A percentile compares a stretch with the other conserved stretches of the same genome.
phyloP scores from a whole-genome alignment of 2,329 filamentous ascomycete species.

The Alternaria novae-zelandiae region DNA sequence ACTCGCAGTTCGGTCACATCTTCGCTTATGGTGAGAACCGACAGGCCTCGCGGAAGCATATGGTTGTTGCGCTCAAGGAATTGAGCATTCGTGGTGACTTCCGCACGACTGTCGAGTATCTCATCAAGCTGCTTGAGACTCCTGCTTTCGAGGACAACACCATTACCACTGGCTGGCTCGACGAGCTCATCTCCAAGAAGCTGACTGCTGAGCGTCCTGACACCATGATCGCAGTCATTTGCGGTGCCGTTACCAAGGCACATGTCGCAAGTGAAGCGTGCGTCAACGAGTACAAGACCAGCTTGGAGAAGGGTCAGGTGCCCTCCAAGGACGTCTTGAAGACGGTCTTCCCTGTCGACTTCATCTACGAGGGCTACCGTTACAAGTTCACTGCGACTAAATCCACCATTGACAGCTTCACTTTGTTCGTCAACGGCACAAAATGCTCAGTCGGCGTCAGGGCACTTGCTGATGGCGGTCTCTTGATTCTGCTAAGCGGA shows the following conservation, averaged over 20 bases:
- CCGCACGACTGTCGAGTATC: constrained; percentile 96
- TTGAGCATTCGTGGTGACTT: constrained; percentile 99
- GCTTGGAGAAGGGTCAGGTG: constrained; percentile 96
- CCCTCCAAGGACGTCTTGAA: constrained; percentile 95
- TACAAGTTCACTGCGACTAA: constrained; percentile 99
- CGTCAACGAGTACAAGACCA: constrained; percentile 83
- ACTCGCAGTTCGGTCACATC: constrained; percentile 98
- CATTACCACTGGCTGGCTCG: constrained; percentile 97
- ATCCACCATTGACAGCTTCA: constrained; percentile 91
- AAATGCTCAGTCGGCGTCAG: constrained; percentile 94
- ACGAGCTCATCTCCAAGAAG: constrained; percentile 98
- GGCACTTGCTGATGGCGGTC: constrained; percentile 89
- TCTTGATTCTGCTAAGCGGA: constrained; percentile 87
- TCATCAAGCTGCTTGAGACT: constrained; percentile 98
- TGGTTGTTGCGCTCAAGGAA: constrained; percentile 98
- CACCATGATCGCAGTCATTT: constrained; percentile 90
- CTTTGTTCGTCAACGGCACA: constrained; percentile 98
- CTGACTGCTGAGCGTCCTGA: constrained; percentile 95
- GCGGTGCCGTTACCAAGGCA: constrained; percentile 92
- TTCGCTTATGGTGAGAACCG: constrained; percentile 99
- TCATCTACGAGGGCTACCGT: constrained; percentile 95
- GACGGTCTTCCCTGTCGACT: constrained; percentile 96
- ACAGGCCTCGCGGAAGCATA: constrained; percentile 95
- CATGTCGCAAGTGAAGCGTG: constrained; percentile 92
- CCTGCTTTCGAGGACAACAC: constrained; percentile 99